phyloP scores from a whole-genome alignment of 176 grass and related monocot species.

The Eleusine coracana region DNA sequence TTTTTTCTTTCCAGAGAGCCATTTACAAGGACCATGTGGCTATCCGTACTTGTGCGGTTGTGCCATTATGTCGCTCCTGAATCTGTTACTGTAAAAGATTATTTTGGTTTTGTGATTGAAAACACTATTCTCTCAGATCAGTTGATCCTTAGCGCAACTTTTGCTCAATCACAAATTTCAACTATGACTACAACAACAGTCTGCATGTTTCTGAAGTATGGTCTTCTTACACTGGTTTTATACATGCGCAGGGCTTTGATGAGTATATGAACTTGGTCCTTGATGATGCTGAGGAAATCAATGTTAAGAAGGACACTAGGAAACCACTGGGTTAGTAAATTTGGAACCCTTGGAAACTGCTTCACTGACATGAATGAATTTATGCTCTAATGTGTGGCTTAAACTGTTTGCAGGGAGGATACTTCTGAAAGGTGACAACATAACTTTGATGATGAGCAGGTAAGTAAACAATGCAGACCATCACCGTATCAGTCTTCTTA shows the following conservation, averaged over 20 bases:
- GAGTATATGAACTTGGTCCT: conserved; percentile 99
- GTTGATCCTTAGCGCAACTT: background rate
- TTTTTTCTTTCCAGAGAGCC: background rate
- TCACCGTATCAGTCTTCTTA: background rate
- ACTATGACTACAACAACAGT: background rate
- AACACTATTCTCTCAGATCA: background rate
- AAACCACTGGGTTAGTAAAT: conserved; percentile 69
- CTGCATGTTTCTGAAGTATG: background rate
- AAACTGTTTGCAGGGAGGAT: conserved; percentile 69
- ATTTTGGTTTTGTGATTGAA: background rate
- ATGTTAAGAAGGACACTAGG: conserved; percentile 83
- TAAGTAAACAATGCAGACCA: conserved; percentile 37
- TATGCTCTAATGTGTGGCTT: conserved; percentile 10
- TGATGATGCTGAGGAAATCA: conserved; percentile 90
- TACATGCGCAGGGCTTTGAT: conserved; percentile 74
- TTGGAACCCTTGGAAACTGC: background rate
- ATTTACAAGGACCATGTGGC: background rate
- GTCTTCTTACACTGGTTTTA: background rate
- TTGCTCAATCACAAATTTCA: background rate
- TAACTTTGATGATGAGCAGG: conserved; percentile 96
- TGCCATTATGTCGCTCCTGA: background rate
- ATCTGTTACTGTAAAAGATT: background rate
- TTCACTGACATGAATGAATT: background rate
- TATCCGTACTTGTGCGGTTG: too few species aligned
- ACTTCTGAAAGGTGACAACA: conserved; percentile 96